Evolutionary conservation across 1,284 basidiomycete species (phyloP).

Genomic region (Sphagnurus paluster): DNA sequence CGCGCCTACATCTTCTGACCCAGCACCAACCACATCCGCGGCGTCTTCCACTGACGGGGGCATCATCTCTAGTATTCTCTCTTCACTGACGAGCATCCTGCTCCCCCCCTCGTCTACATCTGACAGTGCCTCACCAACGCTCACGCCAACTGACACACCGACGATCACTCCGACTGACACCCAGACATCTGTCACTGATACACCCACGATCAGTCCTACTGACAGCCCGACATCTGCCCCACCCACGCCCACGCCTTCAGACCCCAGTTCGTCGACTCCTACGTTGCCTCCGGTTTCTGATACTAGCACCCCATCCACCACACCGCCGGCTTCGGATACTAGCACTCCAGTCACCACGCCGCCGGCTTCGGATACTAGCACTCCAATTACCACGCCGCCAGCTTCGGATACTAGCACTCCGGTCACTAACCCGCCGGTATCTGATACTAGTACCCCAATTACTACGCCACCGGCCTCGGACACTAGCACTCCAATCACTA

Average conservation of each 20-base stretch:
- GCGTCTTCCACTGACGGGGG: slow-evolving; percentile 6
- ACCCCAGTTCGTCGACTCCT: not conserved
- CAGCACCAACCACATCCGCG: slow-evolving; percentile 1
- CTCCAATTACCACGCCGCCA: not conserved
- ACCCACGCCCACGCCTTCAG: not conserved
- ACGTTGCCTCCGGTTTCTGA: not conserved
- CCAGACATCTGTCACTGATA: slow-evolving; percentile 1
- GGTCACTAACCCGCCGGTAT: slow-evolving; percentile 2
- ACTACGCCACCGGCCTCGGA: slow-evolving; percentile 1
- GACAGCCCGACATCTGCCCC: not conserved
- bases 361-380: not conserved
- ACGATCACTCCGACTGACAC: slow-evolving; percentile 9
- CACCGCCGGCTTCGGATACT: not conserved
- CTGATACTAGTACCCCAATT: not conserved
- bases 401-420: not conserved
- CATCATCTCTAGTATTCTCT: slow-evolving; percentile 1
- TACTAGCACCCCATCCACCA: not conserved
- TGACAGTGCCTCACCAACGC: not conserved
- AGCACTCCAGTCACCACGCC: not conserved
- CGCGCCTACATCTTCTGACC: not conserved
- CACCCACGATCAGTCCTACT: not conserved
- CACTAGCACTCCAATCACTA: not conserved
- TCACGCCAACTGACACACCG: not conserved
- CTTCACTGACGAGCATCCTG: slow-evolving; percentile 7
- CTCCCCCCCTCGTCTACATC: not conserved